Base-by-base conservation (phyloP, 2,329 filamentous ascomycete species). In the Neonectria punicea region DNA sequence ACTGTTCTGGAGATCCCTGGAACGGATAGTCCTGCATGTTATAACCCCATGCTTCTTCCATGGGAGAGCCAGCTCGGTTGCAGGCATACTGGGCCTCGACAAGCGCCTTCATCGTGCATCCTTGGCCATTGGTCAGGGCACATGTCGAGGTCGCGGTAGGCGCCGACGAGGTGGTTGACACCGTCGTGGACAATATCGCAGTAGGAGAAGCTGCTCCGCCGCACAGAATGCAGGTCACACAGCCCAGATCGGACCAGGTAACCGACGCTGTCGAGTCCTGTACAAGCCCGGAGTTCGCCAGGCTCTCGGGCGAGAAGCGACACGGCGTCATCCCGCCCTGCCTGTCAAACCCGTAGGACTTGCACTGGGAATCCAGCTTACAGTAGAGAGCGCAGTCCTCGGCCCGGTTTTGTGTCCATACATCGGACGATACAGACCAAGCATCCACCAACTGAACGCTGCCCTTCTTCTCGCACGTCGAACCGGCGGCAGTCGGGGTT, bases 301-400 rank as follows among this genome's bases (percentile, higher is more conserved):
- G 20, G 16, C 56, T 44, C 13, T 58, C 34, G 0, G 49, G 41
- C 9, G 53, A 66, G 20, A 70, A 61, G 30, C 61, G 22, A 8
- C 68, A 70, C 13, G 36, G 59, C 18, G 57, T 20, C 11, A 13
- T 46, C 4, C 58, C 43, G 1, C 46, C 43, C 4, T 34, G 58
- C 1, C 46, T 44, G 4, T 66, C 65, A 11, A 66, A 68, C 4
- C 56, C 65, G 57, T 70, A 70, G 5, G 67, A 67, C 11, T 58
- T 41, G 51, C 67, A 70, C 4, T 36, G n/a, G 0, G 11, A 25
- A 7, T 70, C 56, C 1, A 51, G 56, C 13, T 66, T 63, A 22
- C 68, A 70, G 22, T 70, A 66, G 8, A 70, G 25, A 28, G 68
- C 68, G 13, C 68, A 70, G 14, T 70, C 68, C 53, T 68, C 67